Conservation (phyloP, 257 asterid genomes). For the Paulownia fortunei region DNA sequence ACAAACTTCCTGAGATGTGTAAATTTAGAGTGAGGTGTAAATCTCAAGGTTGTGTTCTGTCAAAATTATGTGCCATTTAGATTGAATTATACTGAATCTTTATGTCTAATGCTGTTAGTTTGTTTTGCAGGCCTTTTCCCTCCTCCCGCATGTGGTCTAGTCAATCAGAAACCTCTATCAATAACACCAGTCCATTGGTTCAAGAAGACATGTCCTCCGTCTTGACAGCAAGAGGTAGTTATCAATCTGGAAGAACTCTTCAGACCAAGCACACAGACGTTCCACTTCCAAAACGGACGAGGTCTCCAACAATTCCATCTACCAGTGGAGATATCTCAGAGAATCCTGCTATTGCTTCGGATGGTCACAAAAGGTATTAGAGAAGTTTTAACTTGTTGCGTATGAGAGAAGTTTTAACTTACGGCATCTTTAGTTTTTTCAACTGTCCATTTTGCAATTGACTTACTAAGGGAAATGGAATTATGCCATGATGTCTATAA, state of each 20-base stretch:
- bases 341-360: constrained; percentile 39
- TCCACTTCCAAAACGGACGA: constrained; percentile 68
- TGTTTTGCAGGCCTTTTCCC: constrained; percentile 53
- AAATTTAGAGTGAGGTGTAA: constrained; percentile 10
- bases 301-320: constrained; percentile 68
- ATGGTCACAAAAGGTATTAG: constrained; percentile 55
- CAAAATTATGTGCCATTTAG: neutral
- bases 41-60: constrained; percentile 8
- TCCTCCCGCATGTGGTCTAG: constrained; percentile 44
- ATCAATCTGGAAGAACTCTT: constrained; percentile 52
- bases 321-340: constrained; percentile 40
- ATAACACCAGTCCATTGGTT: constrained; percentile 37
- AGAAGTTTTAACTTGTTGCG: constrained; percentile 18
- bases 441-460: constrained; percentile 3
- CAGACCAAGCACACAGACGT: constrained; percentile 53
- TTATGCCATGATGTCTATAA: constrained; percentile 1
- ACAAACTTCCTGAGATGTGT: neutral
- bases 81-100: neutral
- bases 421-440: constrained; percentile 4
- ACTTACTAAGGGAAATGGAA: neutral
- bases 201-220: constrained; percentile 44
- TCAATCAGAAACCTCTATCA: constrained; percentile 49
- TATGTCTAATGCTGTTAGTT: constrained; percentile 9
- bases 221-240: constrained; percentile 34
- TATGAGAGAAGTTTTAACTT: constrained; percentile 23